Conservation (phyloP, 352 stramenopile genomes). For the Phytopythium litorale region DNA sequence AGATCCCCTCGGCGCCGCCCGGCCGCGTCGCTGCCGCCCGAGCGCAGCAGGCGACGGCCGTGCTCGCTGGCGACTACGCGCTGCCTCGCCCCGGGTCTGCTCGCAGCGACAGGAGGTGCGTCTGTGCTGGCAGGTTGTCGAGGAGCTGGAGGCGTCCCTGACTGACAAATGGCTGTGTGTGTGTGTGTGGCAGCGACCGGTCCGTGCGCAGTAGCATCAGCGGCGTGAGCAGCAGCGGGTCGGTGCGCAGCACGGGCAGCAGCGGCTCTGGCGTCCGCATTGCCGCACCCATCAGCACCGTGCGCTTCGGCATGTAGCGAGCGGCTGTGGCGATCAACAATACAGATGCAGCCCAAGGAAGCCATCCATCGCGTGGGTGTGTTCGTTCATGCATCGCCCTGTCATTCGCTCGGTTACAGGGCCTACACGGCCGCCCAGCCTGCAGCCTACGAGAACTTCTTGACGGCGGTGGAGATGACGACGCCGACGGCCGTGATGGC, state of each 20-base stretch:
- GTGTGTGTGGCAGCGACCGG: conserved; percentile 26
- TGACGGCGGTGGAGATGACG: conserved; percentile 35
- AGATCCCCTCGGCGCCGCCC: conserved; percentile 71
- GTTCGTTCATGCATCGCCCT: conserved; percentile 1
- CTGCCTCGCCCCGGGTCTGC: conserved; percentile 56
- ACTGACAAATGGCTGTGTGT: conserved; percentile 5
- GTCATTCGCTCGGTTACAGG: conserved; percentile 5
- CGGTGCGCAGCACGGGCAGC: conserved; percentile 38
- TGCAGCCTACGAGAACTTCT: conserved; percentile 48
- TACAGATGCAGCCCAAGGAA: neutral
- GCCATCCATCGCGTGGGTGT: conserved; percentile 6
- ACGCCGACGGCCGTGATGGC: conserved; percentile 55
- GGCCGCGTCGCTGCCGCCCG: conserved; percentile 51
- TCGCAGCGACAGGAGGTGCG: conserved; percentile 66
- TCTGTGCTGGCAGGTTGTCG: neutral
- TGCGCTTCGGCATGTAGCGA: conserved; percentile 55
- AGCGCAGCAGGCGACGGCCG: conserved; percentile 19
- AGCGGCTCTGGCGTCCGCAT: conserved; percentile 43
- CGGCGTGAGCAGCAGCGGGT: conserved; percentile 5
- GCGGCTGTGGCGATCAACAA: neutral
- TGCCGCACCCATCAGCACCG: conserved; percentile 57
- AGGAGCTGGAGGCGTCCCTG: neutral
- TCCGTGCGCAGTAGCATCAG: conserved; percentile 48
- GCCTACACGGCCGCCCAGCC: neutral
- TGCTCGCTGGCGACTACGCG: conserved; percentile 13